Conservation (phyloP, 768 basidiomycete species). For the Tylopilus rubrobrunneus region DNA sequence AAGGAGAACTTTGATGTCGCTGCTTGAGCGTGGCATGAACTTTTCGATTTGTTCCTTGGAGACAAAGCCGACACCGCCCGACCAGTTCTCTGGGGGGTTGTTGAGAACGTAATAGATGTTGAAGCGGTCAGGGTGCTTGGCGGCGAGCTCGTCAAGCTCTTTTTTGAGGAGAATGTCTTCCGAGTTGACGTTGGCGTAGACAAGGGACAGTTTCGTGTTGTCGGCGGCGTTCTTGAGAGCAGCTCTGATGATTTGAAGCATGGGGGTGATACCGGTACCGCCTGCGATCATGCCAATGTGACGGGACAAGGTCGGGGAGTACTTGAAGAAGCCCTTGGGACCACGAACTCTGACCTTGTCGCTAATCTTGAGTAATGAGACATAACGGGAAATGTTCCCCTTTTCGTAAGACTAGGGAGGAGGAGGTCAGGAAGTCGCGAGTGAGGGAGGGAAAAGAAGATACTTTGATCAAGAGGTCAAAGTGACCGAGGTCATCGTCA, state of each 20-base stretch:
- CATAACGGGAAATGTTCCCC: conserved; percentile 91
- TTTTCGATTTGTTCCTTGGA: conserved; percentile 87
- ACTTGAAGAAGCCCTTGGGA: conserved; percentile 93
- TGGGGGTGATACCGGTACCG: conserved; percentile 97
- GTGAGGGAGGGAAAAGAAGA: not conserved
- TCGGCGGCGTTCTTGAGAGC: conserved; percentile 86
- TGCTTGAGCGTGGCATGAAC: conserved; percentile 61
- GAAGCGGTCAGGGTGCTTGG: conserved; percentile 62
- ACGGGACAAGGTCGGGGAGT: conserved; percentile 64
- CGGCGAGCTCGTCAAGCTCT: conserved; percentile 79
- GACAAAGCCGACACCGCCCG: conserved; percentile 88
- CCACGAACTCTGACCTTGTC: conserved; percentile 90
- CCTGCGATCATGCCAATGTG: conserved; percentile 97
- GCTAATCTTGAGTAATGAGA: conserved; percentile 79
- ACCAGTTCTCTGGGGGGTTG: conserved; percentile 87
- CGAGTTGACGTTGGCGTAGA: conserved; percentile 93
- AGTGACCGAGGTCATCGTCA: conserved; percentile 89
- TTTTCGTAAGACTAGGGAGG: conserved; percentile 80
- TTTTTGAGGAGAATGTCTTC: conserved; percentile 91
- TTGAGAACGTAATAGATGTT: conserved; percentile 89
- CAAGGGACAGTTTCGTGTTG: conserved; percentile 75
- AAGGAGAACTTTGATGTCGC: conserved; percentile 80
- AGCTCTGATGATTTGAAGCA: conserved; percentile 98
- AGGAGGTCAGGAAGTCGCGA: not conserved
- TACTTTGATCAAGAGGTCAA: conserved; percentile 97